Evolutionary conservation across 805 yeast species (phyloP).

Genomic region (Schizosaccharomyces japonicus): DNA sequence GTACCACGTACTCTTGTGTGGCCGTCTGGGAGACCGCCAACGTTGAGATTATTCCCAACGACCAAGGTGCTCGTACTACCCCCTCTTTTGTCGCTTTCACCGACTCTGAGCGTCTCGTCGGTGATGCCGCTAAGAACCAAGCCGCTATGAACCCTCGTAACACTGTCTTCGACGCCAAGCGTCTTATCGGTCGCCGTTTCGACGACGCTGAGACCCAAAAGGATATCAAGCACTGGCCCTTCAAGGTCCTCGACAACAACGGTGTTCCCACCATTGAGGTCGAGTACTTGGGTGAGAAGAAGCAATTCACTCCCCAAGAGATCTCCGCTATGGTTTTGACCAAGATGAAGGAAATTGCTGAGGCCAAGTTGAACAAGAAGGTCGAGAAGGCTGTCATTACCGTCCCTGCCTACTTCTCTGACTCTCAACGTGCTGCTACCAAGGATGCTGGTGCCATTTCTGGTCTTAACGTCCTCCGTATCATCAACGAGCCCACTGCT

Average conservation of each 20-base stretch:
- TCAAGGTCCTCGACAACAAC: conserved; percentile 36
- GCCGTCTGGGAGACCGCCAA: conserved; percentile 41
- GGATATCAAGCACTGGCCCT: conserved; percentile 87
- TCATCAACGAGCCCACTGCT: conserved; percentile 80
- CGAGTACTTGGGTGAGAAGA: conserved; percentile 62
- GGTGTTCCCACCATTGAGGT: conserved; percentile 67
- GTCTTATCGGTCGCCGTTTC: conserved; percentile 80
- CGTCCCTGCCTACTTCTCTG: conserved; percentile 74
- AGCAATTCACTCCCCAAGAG: conserved; percentile 82
- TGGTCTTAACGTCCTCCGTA: conserved; percentile 62
- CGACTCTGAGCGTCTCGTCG: conserved; percentile 74
- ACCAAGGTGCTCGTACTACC: conserved; percentile 95
- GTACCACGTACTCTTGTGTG: conserved; percentile 13
- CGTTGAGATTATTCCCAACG: conserved; percentile 90
- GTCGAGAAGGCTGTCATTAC: conserved; percentile 71
- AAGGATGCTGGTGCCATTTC: conserved; percentile 77
- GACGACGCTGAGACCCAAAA: conserved; percentile 64
- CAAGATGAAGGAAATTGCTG: conserved; percentile 73
- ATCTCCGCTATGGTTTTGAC: conserved; percentile 75
- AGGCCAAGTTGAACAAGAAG: conserved; percentile 54
- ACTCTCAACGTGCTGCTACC: conserved; percentile 75
- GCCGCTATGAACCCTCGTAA: conserved; percentile 81
- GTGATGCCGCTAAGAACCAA: conserved; percentile 95
- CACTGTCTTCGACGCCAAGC: conserved; percentile 42
- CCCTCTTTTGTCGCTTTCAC: conserved; percentile 92